Evolutionary conservation across 2,329 filamentous ascomycete genomes (phyloP), one percentile per base, ranked within the genome.

Genomic region (Fusarium lateritium): DNA sequence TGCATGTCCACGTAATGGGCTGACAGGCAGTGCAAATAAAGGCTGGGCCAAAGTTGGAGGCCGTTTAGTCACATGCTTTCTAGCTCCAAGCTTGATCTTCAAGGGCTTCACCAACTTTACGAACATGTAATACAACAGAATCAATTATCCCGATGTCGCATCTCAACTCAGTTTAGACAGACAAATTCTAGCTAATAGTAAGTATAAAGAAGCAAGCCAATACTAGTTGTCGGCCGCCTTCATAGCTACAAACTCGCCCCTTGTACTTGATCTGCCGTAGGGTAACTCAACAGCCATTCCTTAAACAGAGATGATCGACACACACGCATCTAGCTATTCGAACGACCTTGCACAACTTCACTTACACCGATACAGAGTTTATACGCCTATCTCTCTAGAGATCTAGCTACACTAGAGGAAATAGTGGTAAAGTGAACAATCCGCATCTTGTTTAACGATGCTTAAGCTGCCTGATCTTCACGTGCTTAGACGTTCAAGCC

Each of bases 1-100:
- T 38, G 17, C 14, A 34, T 21, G 24, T 22, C 55, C 39, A 50
- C 64, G 53, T 49, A 42, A 62, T 28, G n/a, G 21, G n/a, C 22
- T 39, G 21, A 51, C 6, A 8, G 38, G 6, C 19, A 21, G 7
- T n/a, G 38, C 34, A 22, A 5, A n/a, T 10, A 31, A 31, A 31
- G 28, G 28, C 28, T 31, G 28, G 10, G 28, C 28, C 28, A 31
- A 31, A 31, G 28, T 31, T 31, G 19, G 19, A 58, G 59, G 39
- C 17, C n/a, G 19, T 17, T 43, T 38, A 63, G 22, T 36, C 17
- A 39, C 26, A 57, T 39, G 2, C 13, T 31, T 10, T 3, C 28
- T 10, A 36, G 13, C 21, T 42, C 28, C 28, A 31, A 31, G 13
- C 10, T 31, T 13, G 10, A 31, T 13, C 28, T 4, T 13, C 34